Percentiles rank a stretch among this genome's conserved stretches.
These are phyloP conservation scores for Cordyceps militaris DNA, from an alignment of 2,329 filamentous ascomycete species.

Conservation along the genomic window DNA sequence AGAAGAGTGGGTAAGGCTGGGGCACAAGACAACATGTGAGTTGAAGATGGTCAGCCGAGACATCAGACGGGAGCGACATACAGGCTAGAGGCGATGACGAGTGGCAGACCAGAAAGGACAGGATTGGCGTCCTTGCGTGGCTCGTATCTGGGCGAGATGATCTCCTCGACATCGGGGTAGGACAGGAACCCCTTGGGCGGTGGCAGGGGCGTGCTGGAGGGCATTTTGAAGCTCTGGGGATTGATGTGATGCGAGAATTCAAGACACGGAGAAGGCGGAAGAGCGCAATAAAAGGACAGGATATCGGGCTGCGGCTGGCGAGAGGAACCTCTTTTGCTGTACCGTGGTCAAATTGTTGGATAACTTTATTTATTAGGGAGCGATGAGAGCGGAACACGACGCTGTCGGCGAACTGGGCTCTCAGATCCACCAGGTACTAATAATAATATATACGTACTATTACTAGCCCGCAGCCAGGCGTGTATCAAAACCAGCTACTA, in stretches of 20 bases:
- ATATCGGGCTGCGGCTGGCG: background rate
- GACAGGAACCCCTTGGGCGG: conserved; percentile 6
- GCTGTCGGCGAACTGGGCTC: too few relatives aligned
- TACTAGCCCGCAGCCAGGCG: too few relatives aligned
- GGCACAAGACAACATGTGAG: background rate
- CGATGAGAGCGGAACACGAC: too few relatives aligned
- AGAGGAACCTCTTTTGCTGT: too few relatives aligned
- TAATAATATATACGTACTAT: too few relatives aligned
- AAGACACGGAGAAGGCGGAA: background rate
- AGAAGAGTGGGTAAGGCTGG: conserved; percentile 53
- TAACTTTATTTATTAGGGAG: too few relatives aligned
- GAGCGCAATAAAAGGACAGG: background rate
- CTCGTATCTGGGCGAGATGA: conserved; percentile 5
- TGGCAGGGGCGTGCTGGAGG: background rate
- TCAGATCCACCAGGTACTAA: too few relatives aligned
- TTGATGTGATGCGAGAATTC: background rate
- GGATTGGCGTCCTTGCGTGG: conserved; percentile 8
- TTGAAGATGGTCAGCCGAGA: background rate
- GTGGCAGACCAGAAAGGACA: conserved; percentile 4
- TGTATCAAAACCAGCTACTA: too few relatives aligned
- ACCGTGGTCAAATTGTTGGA: too few relatives aligned
- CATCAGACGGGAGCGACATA: background rate
- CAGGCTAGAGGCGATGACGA: conserved; percentile 8
- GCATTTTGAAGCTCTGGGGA: background rate
- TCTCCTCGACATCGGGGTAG: conserved; percentile 5